These are phyloP conservation scores for Ichthyophonus hoferi DNA, from an alignment of 208 protist species.

Conservation along the genomic window DNA sequence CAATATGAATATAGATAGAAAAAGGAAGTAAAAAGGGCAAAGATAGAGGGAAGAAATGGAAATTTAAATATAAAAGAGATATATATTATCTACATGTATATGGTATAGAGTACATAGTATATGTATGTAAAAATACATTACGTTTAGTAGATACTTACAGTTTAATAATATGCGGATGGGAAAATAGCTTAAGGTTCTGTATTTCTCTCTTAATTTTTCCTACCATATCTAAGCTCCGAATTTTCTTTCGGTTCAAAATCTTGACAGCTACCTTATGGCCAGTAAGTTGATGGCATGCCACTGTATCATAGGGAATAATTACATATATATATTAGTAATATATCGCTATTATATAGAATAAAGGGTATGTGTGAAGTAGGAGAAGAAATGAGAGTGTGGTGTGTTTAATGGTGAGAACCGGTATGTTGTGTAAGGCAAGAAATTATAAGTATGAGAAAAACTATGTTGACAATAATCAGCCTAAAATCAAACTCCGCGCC, in stretches of 20 bases:
- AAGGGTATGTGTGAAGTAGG: not conserved
- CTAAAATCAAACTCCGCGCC: no score
- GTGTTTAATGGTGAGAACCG: no score
- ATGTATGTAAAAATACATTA: not conserved
- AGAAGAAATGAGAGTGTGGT: no score
- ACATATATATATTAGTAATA: slow-evolving; percentile 2
- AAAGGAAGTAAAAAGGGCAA: no score
- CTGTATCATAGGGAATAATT: slow-evolving; percentile 37
- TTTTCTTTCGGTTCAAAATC: slow-evolving; percentile 95
- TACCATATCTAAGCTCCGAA: slow-evolving; percentile 81
- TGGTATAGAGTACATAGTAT: no score
- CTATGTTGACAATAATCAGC: no score
- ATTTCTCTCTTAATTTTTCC: slow-evolving; percentile 93
- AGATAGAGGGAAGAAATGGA: no score
- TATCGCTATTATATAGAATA: not conserved
- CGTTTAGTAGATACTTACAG: slow-evolving; percentile 75
- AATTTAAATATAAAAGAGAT: no score
- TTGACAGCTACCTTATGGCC: slow-evolving; percentile 95
- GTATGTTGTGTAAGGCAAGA: no score
- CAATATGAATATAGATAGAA: no score
- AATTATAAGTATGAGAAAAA: no score
- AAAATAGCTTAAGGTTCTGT: slow-evolving; percentile 92
- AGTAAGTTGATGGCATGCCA: slow-evolving; percentile 88
- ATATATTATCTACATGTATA: not conserved
- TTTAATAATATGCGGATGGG: slow-evolving; percentile 97